These are phyloP conservation scores for Calonectria hongkongensis DNA, from an alignment of 2,329 filamentous ascomycete species.

Conservation along the genomic window DNA sequence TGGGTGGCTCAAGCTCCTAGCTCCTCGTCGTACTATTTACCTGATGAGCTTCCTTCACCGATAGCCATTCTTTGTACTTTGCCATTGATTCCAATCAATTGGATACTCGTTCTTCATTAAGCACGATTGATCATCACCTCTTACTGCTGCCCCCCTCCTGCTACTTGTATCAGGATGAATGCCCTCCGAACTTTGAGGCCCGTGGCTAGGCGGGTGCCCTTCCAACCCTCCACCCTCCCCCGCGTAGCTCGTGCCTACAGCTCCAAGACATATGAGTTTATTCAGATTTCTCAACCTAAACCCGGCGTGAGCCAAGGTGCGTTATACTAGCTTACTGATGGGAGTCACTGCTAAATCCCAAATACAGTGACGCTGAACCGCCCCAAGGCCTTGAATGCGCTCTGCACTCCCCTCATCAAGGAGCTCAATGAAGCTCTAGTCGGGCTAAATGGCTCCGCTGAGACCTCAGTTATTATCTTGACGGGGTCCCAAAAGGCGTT, in stretches of 20 bases:
- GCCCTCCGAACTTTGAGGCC: slow-evolving; percentile 76
- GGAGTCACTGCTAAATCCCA: slow-evolving; percentile 33
- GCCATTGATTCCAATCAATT: slow-evolving; percentile 24
- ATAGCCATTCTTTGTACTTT: slow-evolving; percentile 2
- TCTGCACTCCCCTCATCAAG: slow-evolving; percentile 91
- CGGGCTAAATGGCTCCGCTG: slow-evolving; percentile 80
- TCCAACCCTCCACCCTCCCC: slow-evolving; percentile 75
- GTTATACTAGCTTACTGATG: slow-evolving; percentile 41
- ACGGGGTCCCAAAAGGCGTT: slow-evolving; percentile 94
- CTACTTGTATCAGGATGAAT: slow-evolving; percentile 64
- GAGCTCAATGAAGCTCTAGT: slow-evolving; percentile 89
- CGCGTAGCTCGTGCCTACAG: slow-evolving; percentile 72
- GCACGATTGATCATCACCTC: neutral
- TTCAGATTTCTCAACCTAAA: slow-evolving; percentile 87
- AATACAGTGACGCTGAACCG: slow-evolving; percentile 89
- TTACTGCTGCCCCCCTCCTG: neutral
- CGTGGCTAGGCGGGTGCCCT: slow-evolving; percentile 66
- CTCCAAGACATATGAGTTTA: slow-evolving; percentile 82
- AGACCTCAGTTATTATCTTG: slow-evolving; percentile 85
- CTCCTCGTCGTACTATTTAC: slow-evolving; percentile 37
- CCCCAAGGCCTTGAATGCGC: slow-evolving; percentile 95
- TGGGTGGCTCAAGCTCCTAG: slow-evolving; percentile 45
- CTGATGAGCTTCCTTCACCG: slow-evolving; percentile 37
- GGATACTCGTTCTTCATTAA: neutral
- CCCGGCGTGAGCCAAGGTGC: slow-evolving; percentile 93